A percentile compares a stretch with the other conserved stretches of the same genome.
Conservation (phyloP, 305 asterid species). For the Solanum hybrid region DNA sequence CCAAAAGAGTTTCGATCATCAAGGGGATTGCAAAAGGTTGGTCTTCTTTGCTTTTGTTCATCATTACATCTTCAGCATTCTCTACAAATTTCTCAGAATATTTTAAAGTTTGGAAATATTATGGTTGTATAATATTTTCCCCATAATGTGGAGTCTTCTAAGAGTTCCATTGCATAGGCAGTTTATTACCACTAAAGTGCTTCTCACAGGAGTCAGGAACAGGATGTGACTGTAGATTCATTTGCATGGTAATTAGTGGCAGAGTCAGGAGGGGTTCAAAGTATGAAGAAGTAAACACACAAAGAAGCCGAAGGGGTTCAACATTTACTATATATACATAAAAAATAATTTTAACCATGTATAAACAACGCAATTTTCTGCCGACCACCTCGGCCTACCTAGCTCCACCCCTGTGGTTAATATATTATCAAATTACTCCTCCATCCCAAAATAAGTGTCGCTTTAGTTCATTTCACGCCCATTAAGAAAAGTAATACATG, state of each 20-base stretch:
- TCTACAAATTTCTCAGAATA: neutral
- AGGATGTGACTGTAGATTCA: neutral
- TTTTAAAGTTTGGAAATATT: neutral
- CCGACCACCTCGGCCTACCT: neutral
- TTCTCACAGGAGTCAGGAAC: neutral
- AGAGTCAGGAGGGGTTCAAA: neutral
- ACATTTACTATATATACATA: neutral
- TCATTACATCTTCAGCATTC: neutral
- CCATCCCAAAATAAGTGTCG: neutral
- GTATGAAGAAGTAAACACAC: neutral
- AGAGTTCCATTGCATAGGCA: neutral
- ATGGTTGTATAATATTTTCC: neutral
- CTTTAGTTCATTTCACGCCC: neutral
- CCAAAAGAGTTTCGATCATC: constrained; percentile 63
- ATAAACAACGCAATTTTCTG: neutral
- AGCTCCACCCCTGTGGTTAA: neutral
- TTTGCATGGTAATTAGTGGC: neutral
- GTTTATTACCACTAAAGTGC: neutral
- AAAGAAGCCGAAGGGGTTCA: neutral
- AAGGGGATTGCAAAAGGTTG: constrained; percentile 86
- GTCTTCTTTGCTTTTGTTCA: constrained; percentile 8
- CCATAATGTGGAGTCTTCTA: neutral
- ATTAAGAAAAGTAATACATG: neutral
- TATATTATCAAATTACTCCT: neutral
- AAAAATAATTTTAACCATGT: neutral